Evolutionary conservation across 805 yeast genomes (phyloP).

Genomic region (Blastobotrys terrestris): DNA sequence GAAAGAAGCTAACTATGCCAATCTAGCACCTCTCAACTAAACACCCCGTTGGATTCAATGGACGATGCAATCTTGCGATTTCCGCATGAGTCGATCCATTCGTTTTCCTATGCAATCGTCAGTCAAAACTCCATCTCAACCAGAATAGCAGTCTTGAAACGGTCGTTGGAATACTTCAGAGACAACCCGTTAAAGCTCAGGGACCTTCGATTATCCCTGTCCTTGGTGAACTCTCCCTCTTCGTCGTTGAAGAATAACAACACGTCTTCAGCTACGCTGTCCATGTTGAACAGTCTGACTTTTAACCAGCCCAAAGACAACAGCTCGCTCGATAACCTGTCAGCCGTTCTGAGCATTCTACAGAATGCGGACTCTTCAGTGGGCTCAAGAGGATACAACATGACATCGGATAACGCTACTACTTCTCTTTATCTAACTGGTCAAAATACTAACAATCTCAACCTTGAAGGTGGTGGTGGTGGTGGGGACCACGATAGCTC

Average conservation of each 20-base stretch:
- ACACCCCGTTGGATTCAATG: not conserved
- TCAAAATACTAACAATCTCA: not conserved
- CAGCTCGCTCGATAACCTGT: slow-evolving; percentile 7
- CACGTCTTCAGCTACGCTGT: slow-evolving; percentile 20
- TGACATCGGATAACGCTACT: not conserved
- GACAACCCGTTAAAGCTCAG: slow-evolving; percentile 35
- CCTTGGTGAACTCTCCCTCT: not conserved
- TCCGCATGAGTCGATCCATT: slow-evolving; percentile 75
- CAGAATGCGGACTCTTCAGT: slow-evolving; percentile 5
- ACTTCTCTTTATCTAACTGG: not conserved
- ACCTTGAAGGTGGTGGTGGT: too few species aligned
- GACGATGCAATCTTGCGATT: slow-evolving; percentile 48
- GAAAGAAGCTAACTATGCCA: too few species aligned
- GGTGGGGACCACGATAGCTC: not conserved
- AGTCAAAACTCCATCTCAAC: slow-evolving; percentile 77
- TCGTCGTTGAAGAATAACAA: not conserved
- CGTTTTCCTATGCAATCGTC: slow-evolving; percentile 77
- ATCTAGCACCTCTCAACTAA: slow-evolving; percentile 1
- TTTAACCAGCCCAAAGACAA: slow-evolving; percentile 7
- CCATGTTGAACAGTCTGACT: slow-evolving; percentile 18
- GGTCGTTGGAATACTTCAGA: slow-evolving; percentile 67
- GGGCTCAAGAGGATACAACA: not conserved
- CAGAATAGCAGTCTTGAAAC: slow-evolving; percentile 63
- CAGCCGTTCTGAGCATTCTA: slow-evolving; percentile 25
- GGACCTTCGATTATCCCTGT: slow-evolving; percentile 8